These are phyloP conservation scores for Penicillium sp. DNA, from an alignment of 2,329 filamentous ascomycete genomes.

Conservation along the genomic window DNA sequence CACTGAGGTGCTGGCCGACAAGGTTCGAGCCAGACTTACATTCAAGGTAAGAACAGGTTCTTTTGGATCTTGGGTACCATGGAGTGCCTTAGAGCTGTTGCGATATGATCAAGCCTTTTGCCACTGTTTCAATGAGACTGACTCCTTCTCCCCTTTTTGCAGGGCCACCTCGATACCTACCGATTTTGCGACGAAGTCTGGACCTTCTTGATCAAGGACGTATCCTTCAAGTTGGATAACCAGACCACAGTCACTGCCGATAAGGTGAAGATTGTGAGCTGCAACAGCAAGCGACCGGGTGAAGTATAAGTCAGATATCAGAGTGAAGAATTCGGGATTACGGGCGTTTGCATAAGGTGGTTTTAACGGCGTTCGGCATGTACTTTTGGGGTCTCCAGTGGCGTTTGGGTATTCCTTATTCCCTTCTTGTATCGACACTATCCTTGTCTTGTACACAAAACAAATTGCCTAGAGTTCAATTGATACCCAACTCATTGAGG, in stretches of 20 bases:
- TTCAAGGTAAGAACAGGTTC: conserved; percentile 74
- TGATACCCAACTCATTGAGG: conserved; percentile 21
- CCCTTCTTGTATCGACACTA: not conserved
- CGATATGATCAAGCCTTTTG: not conserved
- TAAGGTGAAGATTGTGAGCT: conserved; percentile 98
- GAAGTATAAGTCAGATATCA: conserved; percentile 40
- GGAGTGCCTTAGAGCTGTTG: not conserved
- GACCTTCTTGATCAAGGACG: conserved; percentile 98
- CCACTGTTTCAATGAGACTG: conserved; percentile 6
- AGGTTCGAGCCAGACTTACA: conserved; percentile 83
- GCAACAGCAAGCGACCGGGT: conserved; percentile 81
- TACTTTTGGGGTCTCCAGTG: conserved; percentile 7
- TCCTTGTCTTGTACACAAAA: conserved; percentile 1
- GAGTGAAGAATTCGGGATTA: not conserved
- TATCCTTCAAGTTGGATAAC: conserved; percentile 97
- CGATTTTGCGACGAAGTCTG: conserved; percentile 99
- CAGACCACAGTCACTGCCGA: conserved; percentile 74
- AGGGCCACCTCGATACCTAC: conserved; percentile 98
- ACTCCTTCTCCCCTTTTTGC: conserved; percentile 9
- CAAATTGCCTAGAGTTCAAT: conserved; percentile 9
- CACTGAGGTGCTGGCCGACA: conserved; percentile 85
- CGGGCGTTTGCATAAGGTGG: conserved; percentile 1
- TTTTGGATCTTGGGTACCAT: not conserved
- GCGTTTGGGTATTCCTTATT: conserved; percentile 5
- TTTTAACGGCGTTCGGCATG: conserved; percentile 3